Evolutionary conservation across 192 early-diverging fungal genomes (phyloP).

Genomic region (Mortierella alpina): DNA sequence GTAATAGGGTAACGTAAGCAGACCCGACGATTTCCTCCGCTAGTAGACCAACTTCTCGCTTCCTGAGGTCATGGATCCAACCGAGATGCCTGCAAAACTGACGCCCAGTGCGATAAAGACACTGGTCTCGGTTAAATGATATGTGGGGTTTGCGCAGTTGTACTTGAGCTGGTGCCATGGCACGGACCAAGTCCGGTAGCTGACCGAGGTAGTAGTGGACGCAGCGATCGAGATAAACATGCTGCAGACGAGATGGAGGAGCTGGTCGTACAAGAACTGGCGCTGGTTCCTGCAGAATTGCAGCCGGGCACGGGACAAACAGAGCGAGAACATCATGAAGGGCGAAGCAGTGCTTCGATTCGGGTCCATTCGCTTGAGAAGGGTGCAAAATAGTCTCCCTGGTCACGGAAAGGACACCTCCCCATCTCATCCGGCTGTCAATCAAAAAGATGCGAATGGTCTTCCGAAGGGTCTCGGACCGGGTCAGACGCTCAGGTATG

Average conservation of each 20-base stretch:
- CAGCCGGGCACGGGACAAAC: constrained; percentile 50
- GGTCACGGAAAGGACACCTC: constrained; percentile 39
- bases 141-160: constrained; percentile 23
- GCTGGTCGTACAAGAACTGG: constrained; percentile 62
- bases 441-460: constrained; percentile 38
- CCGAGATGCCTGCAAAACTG: constrained; percentile 70
- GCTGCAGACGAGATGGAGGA: constrained; percentile 67
- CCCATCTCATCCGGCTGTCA: constrained; percentile 50
- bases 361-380: constrained; percentile 38
- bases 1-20: constrained; percentile 71
- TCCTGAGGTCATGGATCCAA: constrained; percentile 70
- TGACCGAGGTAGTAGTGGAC: constrained; percentile 62
- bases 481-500: constrained; percentile 24
- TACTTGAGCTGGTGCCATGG: constrained; percentile 51
- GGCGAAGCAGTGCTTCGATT: constrained; percentile 60
- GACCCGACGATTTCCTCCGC: constrained; percentile 69
- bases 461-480: constrained; percentile 17
- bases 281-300: constrained; percentile 63
- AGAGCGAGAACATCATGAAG: constrained; percentile 62
- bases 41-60: constrained; percentile 73
- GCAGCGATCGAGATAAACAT: constrained; percentile 61
- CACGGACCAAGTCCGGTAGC: constrained; percentile 59
- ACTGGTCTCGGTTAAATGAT: constrained; percentile 58
- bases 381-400: constrained; percentile 25
- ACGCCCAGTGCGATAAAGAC: constrained; percentile 69